Conservation (phyloP, 257 asterid species). For the Capsicum rhomboideum region DNA sequence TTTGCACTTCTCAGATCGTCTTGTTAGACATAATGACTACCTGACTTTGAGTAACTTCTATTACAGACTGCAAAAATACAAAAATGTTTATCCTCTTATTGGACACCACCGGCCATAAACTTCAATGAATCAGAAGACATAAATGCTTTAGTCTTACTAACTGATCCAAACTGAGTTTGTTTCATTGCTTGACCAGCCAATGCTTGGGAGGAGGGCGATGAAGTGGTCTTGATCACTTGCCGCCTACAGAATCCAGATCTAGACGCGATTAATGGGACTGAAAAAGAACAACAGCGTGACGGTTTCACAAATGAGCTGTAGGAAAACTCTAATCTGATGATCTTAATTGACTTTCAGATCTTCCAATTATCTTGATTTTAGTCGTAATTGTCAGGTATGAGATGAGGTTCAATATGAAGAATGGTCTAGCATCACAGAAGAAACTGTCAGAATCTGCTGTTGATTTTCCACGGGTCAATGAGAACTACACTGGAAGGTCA, state of each 20-base stretch:
- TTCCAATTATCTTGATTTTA: neutral
- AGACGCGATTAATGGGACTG: slow-evolving; percentile 52
- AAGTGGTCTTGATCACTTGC: slow-evolving; percentile 84
- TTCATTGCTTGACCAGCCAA: slow-evolving; percentile 48
- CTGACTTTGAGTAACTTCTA: neutral
- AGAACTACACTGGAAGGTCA: slow-evolving; percentile 89
- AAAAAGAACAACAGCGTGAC: slow-evolving; percentile 45
- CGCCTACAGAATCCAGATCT: slow-evolving; percentile 76
- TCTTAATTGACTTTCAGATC: neutral
- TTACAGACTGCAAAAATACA: neutral
- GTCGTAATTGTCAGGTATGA: slow-evolving; percentile 55
- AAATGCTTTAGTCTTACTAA: neutral
- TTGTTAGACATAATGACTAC: neutral
- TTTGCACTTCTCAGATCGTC: neutral
- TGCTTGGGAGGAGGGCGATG: slow-evolving; percentile 99
- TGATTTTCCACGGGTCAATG: slow-evolving; percentile 91
- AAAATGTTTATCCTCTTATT: neutral
- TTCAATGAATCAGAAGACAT: neutral
- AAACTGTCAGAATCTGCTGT: slow-evolving; percentile 71
- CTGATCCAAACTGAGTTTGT: neutral
- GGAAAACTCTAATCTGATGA: neutral
- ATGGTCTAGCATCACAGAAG: slow-evolving; percentile 75
- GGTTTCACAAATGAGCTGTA: slow-evolving; percentile 82
- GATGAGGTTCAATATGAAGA: slow-evolving; percentile 94
- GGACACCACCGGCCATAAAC: neutral